Base-by-base conservation (phyloP, 805 yeast genomes). In the Sungouiozyma ichnusensis region DNA sequence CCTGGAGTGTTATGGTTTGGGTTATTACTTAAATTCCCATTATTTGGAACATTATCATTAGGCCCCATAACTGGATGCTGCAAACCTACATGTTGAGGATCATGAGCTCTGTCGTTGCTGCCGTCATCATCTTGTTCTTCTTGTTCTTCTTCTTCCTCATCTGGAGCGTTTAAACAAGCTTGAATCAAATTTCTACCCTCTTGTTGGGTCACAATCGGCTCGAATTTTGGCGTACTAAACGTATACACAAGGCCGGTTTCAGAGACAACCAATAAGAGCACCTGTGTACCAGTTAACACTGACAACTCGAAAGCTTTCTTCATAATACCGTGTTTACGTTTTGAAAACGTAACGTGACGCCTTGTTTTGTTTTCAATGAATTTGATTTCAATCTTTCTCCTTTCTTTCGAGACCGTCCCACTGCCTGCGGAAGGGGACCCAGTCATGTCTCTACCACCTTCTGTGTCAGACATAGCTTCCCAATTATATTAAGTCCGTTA, bases 241-340 rank as follows among this genome's bases (percentile, higher is more conserved):
- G 98, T 92, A 66, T 92, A 92, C 42, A 92, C 98, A 48, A 92
- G 77, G 14, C 98, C 98, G n/a, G 98, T 92, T 65, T 92, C 98
- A 41, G 94, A 82, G 24, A 92, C 98, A 43, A 92, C 98, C 53
- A 92, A 76, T 46, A 92, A 71, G 49, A 92, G 73, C 20, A 92
- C 97, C 66, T 92, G 98, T 27, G 98, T 92, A 44, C 98, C 98
- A 13, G 98, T 92, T 54, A 92, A 74, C 41, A 92, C 97, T 16
- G 95, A 83, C 50, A 92, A 73, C 64, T 92, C 98, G 67, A 90
- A 92, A n/a, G 98, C 98, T 69, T 92, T 92, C 69, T 92, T 92
- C 98, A 92, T 92, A 58, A 92, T 90, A 54, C 98, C 98, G 37
- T 96, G 97, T 67, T 90, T 90, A 67, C 98, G 83, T 69, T 92